Evolutionary conservation across 139 green algal genomes (phyloP).

Genomic region (Micractinium conductrix): DNA sequence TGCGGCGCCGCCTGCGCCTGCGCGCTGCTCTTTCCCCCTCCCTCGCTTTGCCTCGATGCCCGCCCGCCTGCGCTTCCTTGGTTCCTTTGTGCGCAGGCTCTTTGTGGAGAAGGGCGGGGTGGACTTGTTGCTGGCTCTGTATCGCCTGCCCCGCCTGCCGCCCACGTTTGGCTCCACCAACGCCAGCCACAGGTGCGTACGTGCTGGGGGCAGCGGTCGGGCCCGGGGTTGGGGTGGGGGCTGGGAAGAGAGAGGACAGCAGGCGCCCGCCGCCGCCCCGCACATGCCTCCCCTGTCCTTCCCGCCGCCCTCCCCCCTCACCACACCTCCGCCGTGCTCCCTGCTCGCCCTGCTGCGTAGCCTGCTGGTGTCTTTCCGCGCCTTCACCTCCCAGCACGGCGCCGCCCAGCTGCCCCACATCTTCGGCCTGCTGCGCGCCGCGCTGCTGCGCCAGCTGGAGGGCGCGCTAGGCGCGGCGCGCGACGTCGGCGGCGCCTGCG

Average conservation of each 20-base stretch:
- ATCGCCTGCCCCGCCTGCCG: conserved; percentile 82
- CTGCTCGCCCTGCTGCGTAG: neutral
- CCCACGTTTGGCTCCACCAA: conserved; percentile 79
- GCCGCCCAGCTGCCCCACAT: conserved; percentile 30
- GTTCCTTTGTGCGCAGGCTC: conserved; percentile 18
- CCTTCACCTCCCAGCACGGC: conserved; percentile 52
- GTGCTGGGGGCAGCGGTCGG: too few species aligned
- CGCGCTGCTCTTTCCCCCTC: too few species aligned
- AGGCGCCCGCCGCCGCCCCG: too few species aligned
- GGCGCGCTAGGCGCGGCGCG: conserved; percentile 39
- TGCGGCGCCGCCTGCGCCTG: too few species aligned
- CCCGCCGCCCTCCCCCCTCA: too few species aligned
- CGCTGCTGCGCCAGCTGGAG: conserved; percentile 39
- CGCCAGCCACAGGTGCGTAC: conserved; percentile 62
- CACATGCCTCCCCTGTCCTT: neutral
- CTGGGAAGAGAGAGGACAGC: too few species aligned
- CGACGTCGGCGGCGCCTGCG: conserved; percentile 15
- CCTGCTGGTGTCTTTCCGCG: conserved; percentile 81
- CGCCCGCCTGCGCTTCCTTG: too few species aligned
- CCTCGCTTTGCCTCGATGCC: neutral
- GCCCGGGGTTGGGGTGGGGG: too few species aligned
- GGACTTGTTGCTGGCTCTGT: conserved; percentile 78
- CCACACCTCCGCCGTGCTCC: neutral
- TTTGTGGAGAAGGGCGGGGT: conserved; percentile 86
- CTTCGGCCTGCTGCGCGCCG: conserved; percentile 35